Conservation (phyloP, 2,329 filamentous ascomycete species). For the Didymellaceae sp. region DNA sequence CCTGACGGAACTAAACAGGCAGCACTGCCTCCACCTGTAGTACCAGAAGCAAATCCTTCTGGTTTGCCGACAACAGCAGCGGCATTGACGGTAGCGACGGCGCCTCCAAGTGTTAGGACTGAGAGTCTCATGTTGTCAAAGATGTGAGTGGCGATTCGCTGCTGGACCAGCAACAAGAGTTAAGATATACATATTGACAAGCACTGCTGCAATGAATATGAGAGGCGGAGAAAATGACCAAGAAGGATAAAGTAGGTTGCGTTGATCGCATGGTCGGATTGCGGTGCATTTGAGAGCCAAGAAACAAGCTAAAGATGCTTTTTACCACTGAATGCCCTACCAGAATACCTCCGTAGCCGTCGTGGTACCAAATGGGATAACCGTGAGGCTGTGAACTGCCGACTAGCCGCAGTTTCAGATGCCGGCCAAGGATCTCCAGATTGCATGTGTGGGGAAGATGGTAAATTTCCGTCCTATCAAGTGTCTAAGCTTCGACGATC, state of each 20-base stretch:
- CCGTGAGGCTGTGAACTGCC: neutral
- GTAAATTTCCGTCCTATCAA: conserved; percentile 9
- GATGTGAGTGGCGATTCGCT: neutral
- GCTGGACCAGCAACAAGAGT: neutral
- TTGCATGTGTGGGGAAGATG: conserved; percentile 8
- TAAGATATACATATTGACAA: neutral
- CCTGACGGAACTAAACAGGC: conserved; percentile 61
- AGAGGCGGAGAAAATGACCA: conserved; percentile 9
- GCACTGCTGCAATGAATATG: no score
- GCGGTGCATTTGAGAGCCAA: no score
- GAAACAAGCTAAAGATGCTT: no score
- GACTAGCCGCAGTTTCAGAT: neutral
- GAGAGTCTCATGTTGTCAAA: conserved; percentile 29
- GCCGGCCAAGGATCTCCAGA: conserved; percentile 6
- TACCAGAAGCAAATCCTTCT: conserved; percentile 60
- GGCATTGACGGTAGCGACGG: conserved; percentile 22
- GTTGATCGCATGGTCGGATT: neutral
- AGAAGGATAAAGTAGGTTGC: neutral
- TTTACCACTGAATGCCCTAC: neutral
- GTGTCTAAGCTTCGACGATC: conserved; percentile 3
- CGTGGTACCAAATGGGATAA: neutral
- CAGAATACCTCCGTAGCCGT: no score
- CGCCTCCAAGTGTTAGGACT: conserved; percentile 25
- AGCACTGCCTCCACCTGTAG: conserved; percentile 66
- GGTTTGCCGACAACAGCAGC: conserved; percentile 45